These are phyloP conservation scores for Globisporangium abappressorium DNA, from an alignment of 352 stramenopile species.

Conservation along the genomic window DNA sequence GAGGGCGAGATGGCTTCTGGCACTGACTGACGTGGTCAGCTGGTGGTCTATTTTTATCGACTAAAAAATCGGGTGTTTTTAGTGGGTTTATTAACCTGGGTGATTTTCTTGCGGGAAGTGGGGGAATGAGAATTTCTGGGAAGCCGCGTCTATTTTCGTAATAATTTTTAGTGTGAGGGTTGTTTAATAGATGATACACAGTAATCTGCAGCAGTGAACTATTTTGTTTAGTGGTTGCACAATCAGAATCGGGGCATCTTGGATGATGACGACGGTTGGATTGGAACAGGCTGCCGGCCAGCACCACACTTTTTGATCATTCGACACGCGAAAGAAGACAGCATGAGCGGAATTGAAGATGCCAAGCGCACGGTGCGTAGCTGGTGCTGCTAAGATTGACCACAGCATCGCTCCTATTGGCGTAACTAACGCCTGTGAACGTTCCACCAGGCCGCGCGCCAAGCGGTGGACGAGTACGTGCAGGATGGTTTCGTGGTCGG, in stretches of 20 bases:
- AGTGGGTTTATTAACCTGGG: background rate
- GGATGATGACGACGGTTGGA: background rate
- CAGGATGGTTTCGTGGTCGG: conserved; percentile 95
- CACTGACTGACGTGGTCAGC: conserved; percentile 6
- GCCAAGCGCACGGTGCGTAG: conserved; percentile 63
- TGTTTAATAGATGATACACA: background rate
- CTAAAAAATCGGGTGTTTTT: background rate
- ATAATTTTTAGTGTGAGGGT: too few species aligned
- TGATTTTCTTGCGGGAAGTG: background rate
- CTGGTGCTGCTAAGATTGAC: background rate
- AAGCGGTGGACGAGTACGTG: conserved; percentile 92
- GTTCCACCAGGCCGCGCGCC: conserved; percentile 61
- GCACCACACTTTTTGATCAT: conserved; percentile 5
- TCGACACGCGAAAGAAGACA: background rate
- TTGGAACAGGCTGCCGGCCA: background rate
- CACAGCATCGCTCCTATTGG: background rate
- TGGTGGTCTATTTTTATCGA: background rate
- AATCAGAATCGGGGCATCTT: background rate
- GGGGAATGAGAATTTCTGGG: too few species aligned
- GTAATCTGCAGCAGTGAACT: background rate
- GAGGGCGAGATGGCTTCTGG: background rate
- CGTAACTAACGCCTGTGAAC: background rate
- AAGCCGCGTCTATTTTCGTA: background rate
- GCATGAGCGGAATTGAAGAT: conserved; percentile 59
- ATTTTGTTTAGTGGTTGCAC: background rate